phyloP scores from a whole-genome alignment of 169 alveolate species.

The Cryptosporidium sp. region DNA sequence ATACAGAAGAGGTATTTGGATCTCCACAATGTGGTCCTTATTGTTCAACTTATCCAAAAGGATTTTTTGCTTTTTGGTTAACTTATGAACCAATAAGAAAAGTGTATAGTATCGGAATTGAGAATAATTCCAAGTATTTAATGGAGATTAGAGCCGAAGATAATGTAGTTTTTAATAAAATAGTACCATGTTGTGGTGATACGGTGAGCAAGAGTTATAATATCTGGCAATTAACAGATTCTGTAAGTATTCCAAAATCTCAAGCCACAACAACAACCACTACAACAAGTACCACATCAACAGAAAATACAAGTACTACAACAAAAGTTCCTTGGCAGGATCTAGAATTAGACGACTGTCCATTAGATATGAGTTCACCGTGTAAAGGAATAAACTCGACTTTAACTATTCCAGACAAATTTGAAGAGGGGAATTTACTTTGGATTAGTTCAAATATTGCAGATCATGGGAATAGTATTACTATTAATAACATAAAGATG shows the following conservation, averaged over 20 bases:
- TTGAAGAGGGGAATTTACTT: no score
- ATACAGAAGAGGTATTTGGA: conserved; percentile 52
- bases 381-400: no score
- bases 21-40: conserved; percentile 74
- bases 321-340: background rate
- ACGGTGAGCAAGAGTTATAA: background rate
- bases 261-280: conserved; percentile 3
- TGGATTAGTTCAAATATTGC: no score
- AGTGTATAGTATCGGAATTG: conserved; percentile 10
- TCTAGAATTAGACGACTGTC: background rate
- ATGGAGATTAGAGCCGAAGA: background rate
- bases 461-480: no score
- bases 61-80: conserved; percentile 63
- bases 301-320: no score
- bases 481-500: no score
- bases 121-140: conserved; percentile 27
- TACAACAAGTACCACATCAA: no score
- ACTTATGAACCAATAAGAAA: conserved; percentile 9
- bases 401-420: no score
- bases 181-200: no score
- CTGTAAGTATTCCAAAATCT: conserved; percentile 2
- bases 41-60: conserved; percentile 66
- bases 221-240: background rate
- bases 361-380: background rate
- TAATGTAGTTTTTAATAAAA: no score